Percentiles rank a stretch among this genome's conserved stretches.
phyloP scores from a whole-genome alignment of 2,329 filamentous ascomycete species.

The Beauveria pseudobassiana region DNA sequence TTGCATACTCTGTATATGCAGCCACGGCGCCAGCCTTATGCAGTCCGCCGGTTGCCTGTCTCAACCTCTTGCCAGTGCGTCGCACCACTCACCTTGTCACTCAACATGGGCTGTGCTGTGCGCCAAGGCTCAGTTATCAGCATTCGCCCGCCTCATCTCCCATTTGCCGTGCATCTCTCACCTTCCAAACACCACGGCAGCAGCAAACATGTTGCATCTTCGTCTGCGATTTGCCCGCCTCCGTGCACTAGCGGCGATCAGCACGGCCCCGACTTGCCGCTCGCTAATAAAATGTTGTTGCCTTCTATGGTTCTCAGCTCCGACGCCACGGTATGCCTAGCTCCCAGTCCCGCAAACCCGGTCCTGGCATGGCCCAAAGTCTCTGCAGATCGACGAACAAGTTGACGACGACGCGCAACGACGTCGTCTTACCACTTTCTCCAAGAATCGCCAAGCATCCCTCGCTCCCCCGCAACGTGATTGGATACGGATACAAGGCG shows the following conservation, averaged over 20 bases:
- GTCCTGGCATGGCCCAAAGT: no score
- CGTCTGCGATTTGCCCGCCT: not conserved
- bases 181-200: not conserved
- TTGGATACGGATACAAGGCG: not conserved
- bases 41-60: not conserved
- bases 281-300: not conserved
- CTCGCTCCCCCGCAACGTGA: not conserved
- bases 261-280: not conserved
- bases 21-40: slow-evolving; percentile 1
- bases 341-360: not conserved
- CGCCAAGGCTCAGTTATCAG: slow-evolving; percentile 4
- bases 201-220: not conserved
- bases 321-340: not conserved
- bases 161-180: not conserved
- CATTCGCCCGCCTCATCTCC: not conserved
- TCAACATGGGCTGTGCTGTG: not conserved
- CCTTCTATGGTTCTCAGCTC: not conserved
- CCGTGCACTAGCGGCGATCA: not conserved
- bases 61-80: not conserved
- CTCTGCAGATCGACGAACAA: not conserved
- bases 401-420: not conserved
- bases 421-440: not conserved
- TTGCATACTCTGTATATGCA: not conserved
- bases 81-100: not conserved
- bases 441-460: not conserved